Evolutionary conservation across 2,329 filamentous ascomycete genomes (phyloP), one percentile per base, ranked within the genome.

Genomic region (Sporothrix pseudoabietina): DNA sequence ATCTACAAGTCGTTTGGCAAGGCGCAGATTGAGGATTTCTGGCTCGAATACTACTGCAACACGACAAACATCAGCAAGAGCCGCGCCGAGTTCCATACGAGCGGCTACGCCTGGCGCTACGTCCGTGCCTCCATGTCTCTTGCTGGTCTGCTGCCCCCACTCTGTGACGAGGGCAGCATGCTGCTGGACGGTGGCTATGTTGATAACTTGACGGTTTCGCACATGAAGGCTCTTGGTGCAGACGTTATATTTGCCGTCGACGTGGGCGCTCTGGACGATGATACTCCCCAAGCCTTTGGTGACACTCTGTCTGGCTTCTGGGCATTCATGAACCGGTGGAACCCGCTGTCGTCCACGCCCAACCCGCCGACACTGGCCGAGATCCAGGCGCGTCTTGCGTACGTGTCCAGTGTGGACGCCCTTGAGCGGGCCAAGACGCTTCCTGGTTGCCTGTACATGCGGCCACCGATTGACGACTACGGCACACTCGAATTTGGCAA

Each of bases 1-100:
- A 98, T 99, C 76, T 99, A 98, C 88, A 99, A 99, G 82, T 94
- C 95, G 0, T 98, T 99, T 80, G 96, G 94, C 16, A 94, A 98
- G 78, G 93, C 93, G 10, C 96, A 98, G 80, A 98, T 99, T 73
- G 96, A 99, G 82, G 96, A 99, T 81, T 99, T 98, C 79, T 99
- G 96, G 96, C 88, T 99, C 12, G 94, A 97, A 77, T 99, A 94
- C 81, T 99, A 99, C 83, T 99, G 97, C 87, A 99, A 99, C 82
- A 98, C 96, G 0, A 99, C 97, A 52, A 99, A 98, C 81, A 98
- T 99, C 82, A 97, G 92, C 84, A 97, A 97, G 81, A 96, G 92
- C 75, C 89, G 95, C 26, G 90, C 90, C 3, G 96, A 99, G 80
- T 94, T 97, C 77, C 96, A 99, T 82, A 98, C 94, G 0, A 96